These are phyloP conservation scores for Quercus phellos DNA, from an alignment of 331 rosid genomes.

Conservation along the genomic window DNA sequence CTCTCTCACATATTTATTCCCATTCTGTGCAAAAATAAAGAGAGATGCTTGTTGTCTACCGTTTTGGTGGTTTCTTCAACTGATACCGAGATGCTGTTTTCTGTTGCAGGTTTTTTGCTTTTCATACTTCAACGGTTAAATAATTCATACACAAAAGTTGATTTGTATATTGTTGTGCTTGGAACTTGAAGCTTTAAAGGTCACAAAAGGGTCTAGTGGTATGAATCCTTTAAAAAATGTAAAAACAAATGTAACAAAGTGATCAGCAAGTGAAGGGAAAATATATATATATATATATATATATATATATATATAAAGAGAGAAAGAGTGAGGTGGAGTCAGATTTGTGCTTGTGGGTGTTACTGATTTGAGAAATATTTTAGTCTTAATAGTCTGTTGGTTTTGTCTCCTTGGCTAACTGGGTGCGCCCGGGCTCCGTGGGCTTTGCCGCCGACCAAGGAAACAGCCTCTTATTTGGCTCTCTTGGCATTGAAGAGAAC, in stretches of 20 bases:
- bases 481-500: conserved; percentile 81
- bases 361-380: conserved; percentile 54
- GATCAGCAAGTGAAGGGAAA: conserved; percentile 45
- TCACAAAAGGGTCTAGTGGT: conserved; percentile 36
- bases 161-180: conserved; percentile 47
- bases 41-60: conserved; percentile 92
- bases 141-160: conserved; percentile 8
- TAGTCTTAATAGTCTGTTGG: conserved; percentile 73
- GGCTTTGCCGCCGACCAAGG: conserved; percentile 98
- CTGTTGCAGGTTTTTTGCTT: conserved; percentile 73
- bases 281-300: no score
- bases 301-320: conserved; percentile 11
- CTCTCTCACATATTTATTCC: conserved; percentile 58
- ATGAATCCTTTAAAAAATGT: conserved; percentile 37
- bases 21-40: conserved; percentile 39
- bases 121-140: conserved; percentile 55
- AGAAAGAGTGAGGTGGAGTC: conserved; percentile 78
- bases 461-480: conserved; percentile 74
- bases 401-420: conserved; percentile 81
- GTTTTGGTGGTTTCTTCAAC: conserved; percentile 85
- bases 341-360: conserved; percentile 74
- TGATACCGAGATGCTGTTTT: conserved; percentile 97
- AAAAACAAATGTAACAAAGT: conserved; percentile 48
- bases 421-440: conserved; percentile 78
- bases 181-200: conserved; percentile 67